phyloP scores from a whole-genome alignment of 345 rosid genomes.

The Brassica nigra region DNA sequence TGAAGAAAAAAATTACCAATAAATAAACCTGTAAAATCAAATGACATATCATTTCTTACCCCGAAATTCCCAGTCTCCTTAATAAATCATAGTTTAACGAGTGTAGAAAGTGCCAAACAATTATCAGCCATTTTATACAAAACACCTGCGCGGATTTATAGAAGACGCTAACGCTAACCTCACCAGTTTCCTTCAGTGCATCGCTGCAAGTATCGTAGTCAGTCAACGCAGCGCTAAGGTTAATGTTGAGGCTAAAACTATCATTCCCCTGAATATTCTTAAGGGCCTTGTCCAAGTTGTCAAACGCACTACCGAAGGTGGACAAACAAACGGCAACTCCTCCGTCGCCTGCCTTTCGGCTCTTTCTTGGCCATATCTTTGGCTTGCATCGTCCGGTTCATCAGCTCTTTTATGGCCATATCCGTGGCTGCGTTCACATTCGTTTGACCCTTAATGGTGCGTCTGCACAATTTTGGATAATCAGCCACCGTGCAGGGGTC shows the following conservation, averaged over 20 bases:
- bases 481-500: constrained; percentile 35
- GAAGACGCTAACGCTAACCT: constrained; percentile 12
- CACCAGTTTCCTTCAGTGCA: constrained; percentile 4
- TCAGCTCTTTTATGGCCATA: constrained; percentile 33
- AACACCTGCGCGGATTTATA: constrained; percentile 34
- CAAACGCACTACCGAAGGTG: constrained; percentile 34
- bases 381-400: constrained; percentile 21
- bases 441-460: constrained; percentile 29
- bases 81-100: constrained; percentile 28
- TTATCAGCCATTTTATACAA: constrained; percentile 43
- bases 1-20: constrained; percentile 1
- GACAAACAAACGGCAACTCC: constrained; percentile 40
- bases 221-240: constrained; percentile 43
- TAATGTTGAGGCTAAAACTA: constrained; percentile 32
- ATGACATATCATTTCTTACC: background rate
- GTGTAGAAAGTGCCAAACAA: constrained; percentile 43
- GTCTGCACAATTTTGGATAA: constrained; percentile 29
- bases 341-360: background rate
- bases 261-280: constrained; percentile 39
- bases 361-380: constrained; percentile 18
- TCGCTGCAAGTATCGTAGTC: constrained; percentile 45
- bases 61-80: background rate
- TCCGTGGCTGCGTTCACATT: constrained; percentile 36
- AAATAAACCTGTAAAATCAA: constrained; percentile 1
- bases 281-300: constrained; percentile 33